Percentiles rank a stretch among this genome's conserved stretches.
Conservation (phyloP, 495 filamentous ascomycete species). For the Apodospora peruviana region DNA sequence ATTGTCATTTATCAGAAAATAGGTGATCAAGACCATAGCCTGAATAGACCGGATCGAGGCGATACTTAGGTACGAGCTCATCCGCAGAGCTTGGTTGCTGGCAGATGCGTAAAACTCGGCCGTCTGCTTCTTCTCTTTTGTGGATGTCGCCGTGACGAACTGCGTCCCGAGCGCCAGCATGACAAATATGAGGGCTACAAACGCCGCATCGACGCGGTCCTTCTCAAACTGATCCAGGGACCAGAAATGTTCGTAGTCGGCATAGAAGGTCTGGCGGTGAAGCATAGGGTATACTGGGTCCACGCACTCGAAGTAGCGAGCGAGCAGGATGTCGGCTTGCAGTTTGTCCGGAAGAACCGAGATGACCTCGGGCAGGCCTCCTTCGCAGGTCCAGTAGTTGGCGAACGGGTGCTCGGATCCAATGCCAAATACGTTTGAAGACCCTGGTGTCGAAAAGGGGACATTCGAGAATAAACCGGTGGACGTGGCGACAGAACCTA, state of each 20-base stretch:
- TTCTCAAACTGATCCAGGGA: slow-evolving; percentile 44
- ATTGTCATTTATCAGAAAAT: slow-evolving; percentile 75
- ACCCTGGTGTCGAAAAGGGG: slow-evolving; percentile 55
- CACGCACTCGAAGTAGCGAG: slow-evolving; percentile 66
- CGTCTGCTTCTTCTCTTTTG: slow-evolving; percentile 55
- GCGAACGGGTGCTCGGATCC: slow-evolving; percentile 61
- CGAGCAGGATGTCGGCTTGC: slow-evolving; percentile 64
- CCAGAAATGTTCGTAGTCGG: slow-evolving; percentile 70
- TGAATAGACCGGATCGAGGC: slow-evolving; percentile 62
- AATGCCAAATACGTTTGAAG: slow-evolving; percentile 65
- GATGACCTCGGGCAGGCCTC: slow-evolving; percentile 65
- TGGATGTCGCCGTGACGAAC: slow-evolving; percentile 55
- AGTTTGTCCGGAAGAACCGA: slow-evolving; percentile 62
- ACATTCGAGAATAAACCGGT: slow-evolving; percentile 61
- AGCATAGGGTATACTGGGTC: slow-evolving; percentile 73
- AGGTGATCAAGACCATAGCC: slow-evolving; percentile 67
- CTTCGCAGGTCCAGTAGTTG: slow-evolving; percentile 73
- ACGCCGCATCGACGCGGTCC: slow-evolving; percentile 47
- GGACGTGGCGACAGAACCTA: slow-evolving; percentile 42
- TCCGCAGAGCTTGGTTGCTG: slow-evolving; percentile 61
- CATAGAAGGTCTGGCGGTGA: slow-evolving; percentile 58
- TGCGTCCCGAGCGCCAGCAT: slow-evolving; percentile 70
- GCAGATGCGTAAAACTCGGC: slow-evolving; percentile 74
- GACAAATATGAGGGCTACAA: slow-evolving; percentile 60
- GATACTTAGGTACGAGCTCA: slow-evolving; percentile 63